Base-by-base conservation (phyloP, 257 asterid species). In the Leonotis leonurus region DNA sequence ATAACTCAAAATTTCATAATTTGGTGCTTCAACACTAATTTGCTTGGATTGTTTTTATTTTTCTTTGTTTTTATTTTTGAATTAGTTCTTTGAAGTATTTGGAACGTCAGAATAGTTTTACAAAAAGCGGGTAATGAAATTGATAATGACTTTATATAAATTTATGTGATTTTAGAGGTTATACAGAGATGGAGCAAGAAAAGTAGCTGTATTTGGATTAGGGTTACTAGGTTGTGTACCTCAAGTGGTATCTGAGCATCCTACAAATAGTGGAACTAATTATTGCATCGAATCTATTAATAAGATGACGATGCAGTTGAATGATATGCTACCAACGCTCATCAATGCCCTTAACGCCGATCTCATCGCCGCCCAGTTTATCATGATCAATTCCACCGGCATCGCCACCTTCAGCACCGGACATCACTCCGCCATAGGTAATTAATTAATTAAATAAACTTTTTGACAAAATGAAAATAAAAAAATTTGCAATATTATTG, bases 201-300 rank as follows among this genome's bases (percentile, higher is more conserved):
- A 89, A 69, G 62, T 92, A 18, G 93, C n/a, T 0, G 30, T 89
- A 59, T 73, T 66, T 13, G 98, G 97, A 68, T 75, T 86, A 55
- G 95, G 93, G 13, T 87, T 80, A 58, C 76, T 91, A 37, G 98
- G 98, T 0, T 91, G 98, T 74, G 76, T 94, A 61, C 98, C 98
- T 10, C 87, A 86, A 27, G 87, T 82, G 2, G 63, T 91, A 72
- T 91, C 96, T 14, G 8, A 4, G 3, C 94, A 88, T 78, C 85
- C 0, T 89, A 91, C 41, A 90, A 37, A 9, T 5, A 94, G 0
- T 60, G 26, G 11, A 83, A 8, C 75, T 39, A 6, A 9, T 21
- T 9, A 90, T 0, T 91, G 98, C 29, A 95, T 78, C 0, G 55
- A 68, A 13, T 74, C 84, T 26, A 81, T 88, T 18, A 88, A 86